Evolutionary conservation across 306 rosid genomes (phyloP), one percentile per base, ranked within the genome.

Genomic region (Geum urbanum): DNA sequence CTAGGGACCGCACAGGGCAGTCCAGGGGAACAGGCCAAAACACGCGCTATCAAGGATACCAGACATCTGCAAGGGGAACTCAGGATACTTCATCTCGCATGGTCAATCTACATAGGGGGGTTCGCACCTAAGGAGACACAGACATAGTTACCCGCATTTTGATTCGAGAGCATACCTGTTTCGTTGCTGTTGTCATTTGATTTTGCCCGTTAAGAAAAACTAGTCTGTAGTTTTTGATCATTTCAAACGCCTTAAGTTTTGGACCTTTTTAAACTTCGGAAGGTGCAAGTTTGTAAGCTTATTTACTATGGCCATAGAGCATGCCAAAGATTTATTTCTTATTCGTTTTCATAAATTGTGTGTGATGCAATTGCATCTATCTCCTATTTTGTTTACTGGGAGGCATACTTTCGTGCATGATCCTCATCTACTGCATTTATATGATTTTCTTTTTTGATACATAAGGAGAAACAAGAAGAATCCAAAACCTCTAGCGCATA

Each of bases 51-150:
- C 91, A 86, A 59, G 91, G 86, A 16, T 67, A 67, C 11, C 71
- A 67, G 71, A 35, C 35, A 14, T 67, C 86, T 43, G 66, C 51
- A 14, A 85, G 97, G 85, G 97, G 96, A 46, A 71, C 89, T 32
- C 97, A 87, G 41, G 96, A 89, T 71, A 58, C 67, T 54, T 84
- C 94, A 50, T 76, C 87, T 11, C 96, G 91, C 55, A 89, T 89
- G 97, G 96, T 92, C 72, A 92, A 91, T 83, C 97, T 92, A 35
- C 70, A 78, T 70, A 83, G 78, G 80, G 97, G 92, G 11, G 74
- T 83, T 64, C 92, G 87, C 19, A 81, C 96, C 65, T 91, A 41
- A 61, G 45, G 22, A 55, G 46, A 8, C 7, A 57, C 7, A 54
- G 46, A 8, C 7, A 57, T 9, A 37, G 3, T 43, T 19, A 20